Base-by-base conservation (phyloP, 1,284 basidiomycete species). In the Flammula alnicola region DNA sequence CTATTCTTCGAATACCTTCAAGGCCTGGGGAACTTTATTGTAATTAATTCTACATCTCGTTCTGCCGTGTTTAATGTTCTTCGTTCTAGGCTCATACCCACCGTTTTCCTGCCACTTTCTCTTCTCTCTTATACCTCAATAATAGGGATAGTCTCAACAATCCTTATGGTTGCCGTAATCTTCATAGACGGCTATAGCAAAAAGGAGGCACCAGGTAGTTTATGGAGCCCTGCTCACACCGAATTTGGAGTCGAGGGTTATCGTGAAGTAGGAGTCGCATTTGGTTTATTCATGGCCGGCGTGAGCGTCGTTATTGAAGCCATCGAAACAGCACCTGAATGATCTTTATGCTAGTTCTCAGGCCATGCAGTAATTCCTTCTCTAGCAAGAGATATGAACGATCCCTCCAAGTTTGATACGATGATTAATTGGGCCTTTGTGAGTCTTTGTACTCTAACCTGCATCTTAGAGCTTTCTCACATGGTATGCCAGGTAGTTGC, bases 251-350 rank as follows among this genome's bases (percentile, higher is more conserved):
- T 91, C 22, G 76, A 81, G 45, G 77, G 64, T 59, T 70, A 68
- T 51, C 80, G 65, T 66, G 83, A 86, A 53, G 67, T 98, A 9
- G 88, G 88, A 1, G 62, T 91, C 26, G 82, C 89, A 8, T 89
- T 95, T 64, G 95, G 95, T 2, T 74, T 98, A 48, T 87, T 98
- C 65, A 94, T 98, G 88, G 93, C 93, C n/a, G 95, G 95, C 16
- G 90, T 92, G 64, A 64, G 84, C 68, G 8, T 27, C 31, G 11
- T 44, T 19, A 20, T 35, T 23, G 31, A 33, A 32, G 26, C 25
- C 38, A 5, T 20, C 41, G 30, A 14, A 20, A 40, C n/a, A 33
- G 5, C 30, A 26, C 22, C 5, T 29, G 11, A 56, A 32, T 29
- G 12, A 41, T 51, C 30, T 22, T 33, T 47, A 17, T 25, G 17